Evolutionary conservation across 2,329 filamentous ascomycete species (phyloP).

Genomic region (Microcera coccophila): DNA sequence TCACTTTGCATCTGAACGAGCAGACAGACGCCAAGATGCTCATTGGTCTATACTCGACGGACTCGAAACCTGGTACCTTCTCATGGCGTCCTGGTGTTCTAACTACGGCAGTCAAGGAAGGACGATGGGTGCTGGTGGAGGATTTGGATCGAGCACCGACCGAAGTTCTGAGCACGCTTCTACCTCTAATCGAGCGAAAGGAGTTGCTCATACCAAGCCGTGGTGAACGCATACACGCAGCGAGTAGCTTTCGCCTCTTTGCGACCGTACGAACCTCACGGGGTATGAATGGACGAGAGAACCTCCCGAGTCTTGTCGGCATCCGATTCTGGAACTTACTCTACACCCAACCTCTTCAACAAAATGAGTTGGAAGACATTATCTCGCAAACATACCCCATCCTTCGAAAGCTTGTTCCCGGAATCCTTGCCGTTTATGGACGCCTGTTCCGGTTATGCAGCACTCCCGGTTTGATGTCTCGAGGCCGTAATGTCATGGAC

Average conservation of each 20-base stretch:
- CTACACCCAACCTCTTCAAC: slow-evolving; percentile 61
- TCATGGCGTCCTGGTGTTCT: slow-evolving; percentile 88
- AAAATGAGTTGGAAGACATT: slow-evolving; percentile 70
- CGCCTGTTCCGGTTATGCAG: slow-evolving; percentile 51
- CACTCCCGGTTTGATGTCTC: slow-evolving; percentile 33
- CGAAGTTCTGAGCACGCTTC: slow-evolving; percentile 87
- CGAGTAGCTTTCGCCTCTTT: slow-evolving; percentile 82
- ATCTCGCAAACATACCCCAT: slow-evolving; percentile 67
- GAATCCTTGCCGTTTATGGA: slow-evolving; percentile 57
- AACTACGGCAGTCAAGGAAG: slow-evolving; percentile 89
- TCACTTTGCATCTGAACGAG: slow-evolving; percentile 94
- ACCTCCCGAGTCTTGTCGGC: slow-evolving; percentile 72
- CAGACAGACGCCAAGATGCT: slow-evolving; percentile 98
- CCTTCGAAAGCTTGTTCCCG: slow-evolving; percentile 58
- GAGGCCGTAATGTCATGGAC: slow-evolving; percentile 42
- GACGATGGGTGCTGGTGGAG: slow-evolving; percentile 94
- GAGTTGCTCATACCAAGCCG: slow-evolving; percentile 86
- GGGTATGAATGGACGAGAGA: slow-evolving; percentile 63
- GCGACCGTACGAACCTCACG: slow-evolving; percentile 80
- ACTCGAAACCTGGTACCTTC: slow-evolving; percentile 82
- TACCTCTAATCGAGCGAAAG: slow-evolving; percentile 89
- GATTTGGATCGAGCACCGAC: slow-evolving; percentile 93
- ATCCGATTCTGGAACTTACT: slow-evolving; percentile 81
- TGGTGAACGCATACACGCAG: slow-evolving; percentile 78
- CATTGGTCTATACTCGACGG: slow-evolving; percentile 89